A percentile compares a stretch with the other conserved stretches of the same genome.
phyloP scores from a whole-genome alignment of 1,284 basidiomycete species.

The Ceratobasidium sp. region DNA sequence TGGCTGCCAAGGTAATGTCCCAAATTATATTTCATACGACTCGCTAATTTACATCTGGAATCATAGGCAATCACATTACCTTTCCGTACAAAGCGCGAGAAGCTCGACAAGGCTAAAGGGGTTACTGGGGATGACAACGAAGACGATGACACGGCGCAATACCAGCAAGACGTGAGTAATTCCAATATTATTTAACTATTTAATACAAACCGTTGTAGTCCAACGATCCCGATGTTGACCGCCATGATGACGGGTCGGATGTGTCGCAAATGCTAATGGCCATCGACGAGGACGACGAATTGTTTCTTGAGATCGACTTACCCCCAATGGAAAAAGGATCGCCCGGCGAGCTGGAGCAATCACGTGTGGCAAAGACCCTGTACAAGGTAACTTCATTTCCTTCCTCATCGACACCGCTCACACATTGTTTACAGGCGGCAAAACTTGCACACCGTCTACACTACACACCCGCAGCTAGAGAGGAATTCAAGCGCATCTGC shows the following conservation, averaged over 20 bases:
- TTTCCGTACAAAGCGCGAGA: neutral
- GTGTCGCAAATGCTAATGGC: neutral
- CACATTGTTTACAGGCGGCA: no score
- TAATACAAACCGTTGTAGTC: no score
- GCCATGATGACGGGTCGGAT: neutral
- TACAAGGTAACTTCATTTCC: neutral
- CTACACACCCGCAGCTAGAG: neutral
- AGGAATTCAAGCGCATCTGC: neutral
- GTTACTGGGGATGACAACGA: no score
- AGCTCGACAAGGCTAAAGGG: no score
- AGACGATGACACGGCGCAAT: no score
- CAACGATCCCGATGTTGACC: neutral
- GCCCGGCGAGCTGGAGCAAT: neutral
- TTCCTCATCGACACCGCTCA: no score
- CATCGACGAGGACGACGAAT: neutral
- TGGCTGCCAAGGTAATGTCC: neutral
- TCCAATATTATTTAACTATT: no score
- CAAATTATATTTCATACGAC: neutral
- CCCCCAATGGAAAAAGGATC: neutral
- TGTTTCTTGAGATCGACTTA: neutral
- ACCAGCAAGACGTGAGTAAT: no score
- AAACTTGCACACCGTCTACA: neutral
- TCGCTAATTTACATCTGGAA: neutral
- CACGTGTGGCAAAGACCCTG: neutral
- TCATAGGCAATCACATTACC: neutral